A percentile compares a stretch with the other conserved stretches of the same genome.
These are phyloP conservation scores for Mycena chlorophos DNA, from an alignment of 768 basidiomycete species.

Conservation along the genomic window DNA sequence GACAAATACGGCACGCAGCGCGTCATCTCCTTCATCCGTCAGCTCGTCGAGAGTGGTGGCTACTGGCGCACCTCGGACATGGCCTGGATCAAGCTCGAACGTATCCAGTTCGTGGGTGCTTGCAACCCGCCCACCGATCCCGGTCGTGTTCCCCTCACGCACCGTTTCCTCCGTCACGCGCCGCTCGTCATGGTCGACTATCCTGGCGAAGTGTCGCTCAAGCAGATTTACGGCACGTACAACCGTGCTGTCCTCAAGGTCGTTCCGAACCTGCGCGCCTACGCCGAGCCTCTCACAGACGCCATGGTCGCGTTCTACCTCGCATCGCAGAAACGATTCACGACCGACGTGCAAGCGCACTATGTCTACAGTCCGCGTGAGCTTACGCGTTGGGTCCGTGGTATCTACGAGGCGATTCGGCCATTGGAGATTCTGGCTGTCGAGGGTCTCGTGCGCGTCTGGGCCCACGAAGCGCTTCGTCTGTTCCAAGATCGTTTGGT, in stretches of 20 bases:
- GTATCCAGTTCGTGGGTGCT: slow-evolving; percentile 99
- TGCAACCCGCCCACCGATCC: slow-evolving; percentile 99
- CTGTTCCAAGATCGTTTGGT: slow-evolving; percentile 98
- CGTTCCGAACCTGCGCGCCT: slow-evolving; percentile 87
- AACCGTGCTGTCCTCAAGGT: slow-evolving; percentile 95
- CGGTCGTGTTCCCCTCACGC: slow-evolving; percentile 96
- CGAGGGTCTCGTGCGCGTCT: slow-evolving; percentile 93
- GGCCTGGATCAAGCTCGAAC: slow-evolving; percentile 95
- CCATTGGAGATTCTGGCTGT: slow-evolving; percentile 92
- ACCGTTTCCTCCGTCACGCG: slow-evolving; percentile 96
- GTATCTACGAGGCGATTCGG: slow-evolving; percentile 94
- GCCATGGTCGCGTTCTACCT: slow-evolving; percentile 98
- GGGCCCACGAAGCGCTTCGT: slow-evolving; percentile 97
- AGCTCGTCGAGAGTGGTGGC: slow-evolving; percentile 91
- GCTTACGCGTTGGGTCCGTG: slow-evolving; percentile 94
- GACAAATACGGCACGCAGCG: slow-evolving; percentile 99
- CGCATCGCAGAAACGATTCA: slow-evolving; percentile 91
- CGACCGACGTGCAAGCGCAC: slow-evolving; percentile 95
- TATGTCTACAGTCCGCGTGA: slow-evolving; percentile 99
- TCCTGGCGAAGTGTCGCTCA: slow-evolving; percentile 93
- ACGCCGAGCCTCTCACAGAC: slow-evolving; percentile 91
- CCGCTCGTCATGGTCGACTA: slow-evolving; percentile 99
- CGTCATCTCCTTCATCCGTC: slow-evolving; percentile 97
- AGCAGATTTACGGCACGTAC: slow-evolving; percentile 98
- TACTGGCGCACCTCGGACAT: slow-evolving; percentile 94